Conservation (phyloP, 192 early-diverging fungal genomes). For the Coemansia sp. region DNA sequence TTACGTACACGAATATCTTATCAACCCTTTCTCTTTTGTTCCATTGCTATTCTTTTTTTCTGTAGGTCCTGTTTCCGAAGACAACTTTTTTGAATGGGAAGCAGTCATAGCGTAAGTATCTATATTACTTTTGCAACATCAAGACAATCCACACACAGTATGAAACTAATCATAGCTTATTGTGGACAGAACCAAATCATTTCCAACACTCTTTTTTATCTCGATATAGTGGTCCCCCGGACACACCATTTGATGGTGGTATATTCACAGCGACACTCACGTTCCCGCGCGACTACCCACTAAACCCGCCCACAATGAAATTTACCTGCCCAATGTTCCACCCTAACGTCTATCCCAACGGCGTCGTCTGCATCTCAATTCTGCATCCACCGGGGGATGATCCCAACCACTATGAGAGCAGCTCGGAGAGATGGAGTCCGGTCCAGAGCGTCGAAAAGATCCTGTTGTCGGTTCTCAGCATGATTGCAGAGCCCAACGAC, state of each 20-base stretch:
- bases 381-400: constrained; percentile 97
- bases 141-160: no score
- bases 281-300: constrained; percentile 94
- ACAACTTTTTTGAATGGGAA: constrained; percentile 58
- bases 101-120: constrained; percentile 38
- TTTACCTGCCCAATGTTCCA: constrained; percentile 96
- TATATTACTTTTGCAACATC: neutral
- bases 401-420: constrained; percentile 95
- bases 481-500: constrained; percentile 98
- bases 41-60: neutral
- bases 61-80: constrained; percentile 76
- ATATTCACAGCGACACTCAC: constrained; percentile 85
- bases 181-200: no score
- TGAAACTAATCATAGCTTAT: no score
- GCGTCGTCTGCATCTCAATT: constrained; percentile 97
- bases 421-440: constrained; percentile 94
- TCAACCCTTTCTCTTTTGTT: no score
- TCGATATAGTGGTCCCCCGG: constrained; percentile 74
- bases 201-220: no score
- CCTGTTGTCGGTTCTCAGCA: constrained; percentile 87
- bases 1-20: no score
- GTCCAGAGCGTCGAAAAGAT: constrained; percentile 99
- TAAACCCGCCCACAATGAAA: constrained; percentile 93
- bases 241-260: constrained; percentile 93
- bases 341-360: constrained; percentile 94